Evolutionary conservation across 169 alveolate genomes (phyloP).

Genomic region (Plasmodium gallinaceum): DNA sequence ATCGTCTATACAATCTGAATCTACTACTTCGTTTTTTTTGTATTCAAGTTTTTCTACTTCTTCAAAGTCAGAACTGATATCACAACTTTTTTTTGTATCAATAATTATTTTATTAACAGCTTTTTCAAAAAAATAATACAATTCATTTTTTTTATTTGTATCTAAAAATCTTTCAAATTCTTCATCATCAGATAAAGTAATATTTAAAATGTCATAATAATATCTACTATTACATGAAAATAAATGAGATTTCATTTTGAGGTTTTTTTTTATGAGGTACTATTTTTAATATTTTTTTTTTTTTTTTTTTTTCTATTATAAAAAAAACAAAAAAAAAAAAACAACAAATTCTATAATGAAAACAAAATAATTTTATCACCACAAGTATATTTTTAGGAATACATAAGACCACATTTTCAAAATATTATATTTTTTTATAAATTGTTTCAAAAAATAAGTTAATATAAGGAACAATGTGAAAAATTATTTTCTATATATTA

Average conservation of each 20-base stretch:
- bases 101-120: constrained; percentile 50
- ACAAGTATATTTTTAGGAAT: too few relatives aligned
- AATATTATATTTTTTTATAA: too few relatives aligned
- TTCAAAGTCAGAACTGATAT: constrained; percentile 46
- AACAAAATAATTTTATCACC: background rate
- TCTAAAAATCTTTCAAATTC: constrained; percentile 27
- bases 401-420: too few relatives aligned
- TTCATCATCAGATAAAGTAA: constrained; percentile 39
- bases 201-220: constrained; percentile 28
- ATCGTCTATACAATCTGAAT: constrained; percentile 46
- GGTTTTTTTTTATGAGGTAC: background rate
- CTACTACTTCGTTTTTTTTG: background rate
- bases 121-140: constrained; percentile 30
- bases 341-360: background rate
- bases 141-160: constrained; percentile 23
- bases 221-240: constrained; percentile 62
- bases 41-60: constrained; percentile 45
- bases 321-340: background rate
- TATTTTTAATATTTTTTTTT: too few relatives aligned
- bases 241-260: constrained; percentile 32
- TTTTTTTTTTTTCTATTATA: too few relatives aligned
- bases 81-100: constrained; percentile 41
- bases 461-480: too few relatives aligned
- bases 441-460: too few relatives aligned
- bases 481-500: too few relatives aligned